phyloP scores from a whole-genome alignment of 768 basidiomycete species.

The Mrakia gelida region DNA sequence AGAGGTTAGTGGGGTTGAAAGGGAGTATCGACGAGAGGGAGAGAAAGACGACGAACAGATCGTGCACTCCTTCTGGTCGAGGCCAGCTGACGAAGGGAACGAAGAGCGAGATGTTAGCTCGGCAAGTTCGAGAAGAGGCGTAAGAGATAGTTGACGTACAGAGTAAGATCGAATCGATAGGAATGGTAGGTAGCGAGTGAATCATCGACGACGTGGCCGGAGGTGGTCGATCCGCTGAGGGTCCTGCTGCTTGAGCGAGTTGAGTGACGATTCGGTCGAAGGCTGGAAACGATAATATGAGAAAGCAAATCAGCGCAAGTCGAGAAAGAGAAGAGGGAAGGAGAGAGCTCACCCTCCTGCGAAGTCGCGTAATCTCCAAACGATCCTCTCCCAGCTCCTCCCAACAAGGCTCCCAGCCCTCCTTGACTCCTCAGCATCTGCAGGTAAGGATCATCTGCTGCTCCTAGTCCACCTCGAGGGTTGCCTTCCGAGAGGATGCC shows the following conservation, averaged over 20 bases:
- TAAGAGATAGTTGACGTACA: slow-evolving; percentile 32
- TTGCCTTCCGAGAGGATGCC: neutral
- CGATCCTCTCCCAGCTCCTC: slow-evolving; percentile 54
- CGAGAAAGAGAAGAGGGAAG: neutral
- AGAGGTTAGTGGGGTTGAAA: neutral
- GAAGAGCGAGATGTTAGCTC: slow-evolving; percentile 18
- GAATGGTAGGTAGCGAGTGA: slow-evolving; percentile 52
- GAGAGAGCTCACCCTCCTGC: slow-evolving; percentile 65
- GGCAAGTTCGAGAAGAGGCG: slow-evolving; percentile 18
- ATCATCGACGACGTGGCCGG: slow-evolving; percentile 80
- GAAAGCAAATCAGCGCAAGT: neutral
- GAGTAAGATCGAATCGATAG: slow-evolving; percentile 39
- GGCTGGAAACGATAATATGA: slow-evolving; percentile 50
- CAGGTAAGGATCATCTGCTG: slow-evolving; percentile 26
- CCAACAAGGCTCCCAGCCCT: slow-evolving; percentile 22
- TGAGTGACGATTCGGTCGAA: slow-evolving; percentile 70
- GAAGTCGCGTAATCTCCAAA: slow-evolving; percentile 91
- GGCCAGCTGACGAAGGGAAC: slow-evolving; percentile 50
- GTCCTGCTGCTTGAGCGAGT: slow-evolving; percentile 77
- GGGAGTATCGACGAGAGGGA: neutral
- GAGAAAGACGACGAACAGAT: slow-evolving; percentile 54
- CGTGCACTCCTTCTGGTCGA: slow-evolving; percentile 75
- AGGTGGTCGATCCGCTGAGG: slow-evolving; percentile 57
- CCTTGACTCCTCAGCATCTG: slow-evolving; percentile 22
- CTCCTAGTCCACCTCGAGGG: neutral